Evolutionary conservation across 495 filamentous ascomycete species (phyloP), one percentile per base, ranked within the genome.

Genomic region (Talaromyces thailandensis): DNA sequence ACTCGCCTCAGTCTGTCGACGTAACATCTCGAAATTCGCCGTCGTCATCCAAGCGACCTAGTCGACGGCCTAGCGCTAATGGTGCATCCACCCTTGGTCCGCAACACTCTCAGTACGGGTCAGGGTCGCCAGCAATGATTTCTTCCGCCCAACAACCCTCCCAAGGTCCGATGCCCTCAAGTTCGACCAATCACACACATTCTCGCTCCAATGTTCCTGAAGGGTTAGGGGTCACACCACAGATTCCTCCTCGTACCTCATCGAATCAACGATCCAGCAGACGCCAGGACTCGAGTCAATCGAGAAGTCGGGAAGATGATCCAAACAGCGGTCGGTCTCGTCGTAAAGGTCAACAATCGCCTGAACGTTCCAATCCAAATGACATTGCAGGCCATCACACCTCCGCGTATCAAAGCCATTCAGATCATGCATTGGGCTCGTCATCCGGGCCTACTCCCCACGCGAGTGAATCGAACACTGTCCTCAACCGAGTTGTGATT

Each of bases 401-500:
- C 18, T 62, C 66, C 11, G 64, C 63, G 14, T 58, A 61, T 16
- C 60, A 55, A 28, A 31, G 58, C 3, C 66, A 64, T 51, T 61
- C 67, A 14, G 66, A 76, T 7, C 60, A 61, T 32, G 56, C 55
- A 31, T 66, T 72, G 65, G 76, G 73, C 26, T 64, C 69, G 29
- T 51, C 65, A 16, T 60, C 69, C 7, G 68, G 61, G 12, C 66
- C 65, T 56, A 69, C 68, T 50, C 63, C 68, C 12, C 64, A 76
- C 57, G 65, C 69, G 56, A 76, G 73, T 52, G 77, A 80, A 66
- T 71, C 74, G 3, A 80, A 72, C 58, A 63, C 76, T 6, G 84
- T 95, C 23, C 85, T 96, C 64, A 90, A 90, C 67, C 84, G 88
- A 43, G 82, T 94, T 14, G 72, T 92, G 64, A 82, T 93, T 58